Evolutionary conservation across 108 stramenopile species (phyloP), one percentile per base, ranked within the genome.

Genomic region (Fragilariopsis cylindrus): DNA sequence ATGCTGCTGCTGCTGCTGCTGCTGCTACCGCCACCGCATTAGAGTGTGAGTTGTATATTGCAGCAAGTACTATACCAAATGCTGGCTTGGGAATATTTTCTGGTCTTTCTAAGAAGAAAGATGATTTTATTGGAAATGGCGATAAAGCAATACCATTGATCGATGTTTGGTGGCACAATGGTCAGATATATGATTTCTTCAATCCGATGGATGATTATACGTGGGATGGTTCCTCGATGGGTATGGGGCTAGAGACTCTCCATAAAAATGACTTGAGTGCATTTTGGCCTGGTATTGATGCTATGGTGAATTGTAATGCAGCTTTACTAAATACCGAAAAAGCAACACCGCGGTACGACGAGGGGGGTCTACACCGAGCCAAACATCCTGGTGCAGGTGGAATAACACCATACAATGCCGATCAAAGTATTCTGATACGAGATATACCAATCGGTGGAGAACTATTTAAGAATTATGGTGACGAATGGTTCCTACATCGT

Each of bases 81-180:
- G 89, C 87, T 58, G 92, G 92, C 2, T 55, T 90, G 16, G 92
- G 92, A 15, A 74, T 90, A 6, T 93, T 88, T 69, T 87, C 89
- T 12, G 60, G 72, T 39, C 60, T 63, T 18, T 47, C 66, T 7
- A 64, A 82, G 7, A 30, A 71, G 58, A 30, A 18, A 9, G 74
- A 78, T 41, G 84, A 84, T 52, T 45, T 50, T 8, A 48, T 88
- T 64, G 83, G 81, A 16, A 73, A 55, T 41, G 83, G 85, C 3
- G 89, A 90, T 66, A 66, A 73, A 18, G 72, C 67, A 30, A 88
- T 88, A 48, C 89, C 89, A 21, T 60, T 86, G 9, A 48, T 80
- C 6, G 87, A 90, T 57, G 7, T 82, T 12, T 58, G 80, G 48
- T 83, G 76, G 74, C 84, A 90, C 71, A 72, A 83, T 63, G 74